Base-by-base conservation (phyloP, 345 rosid genomes). In the Pugionium cornutum region DNA sequence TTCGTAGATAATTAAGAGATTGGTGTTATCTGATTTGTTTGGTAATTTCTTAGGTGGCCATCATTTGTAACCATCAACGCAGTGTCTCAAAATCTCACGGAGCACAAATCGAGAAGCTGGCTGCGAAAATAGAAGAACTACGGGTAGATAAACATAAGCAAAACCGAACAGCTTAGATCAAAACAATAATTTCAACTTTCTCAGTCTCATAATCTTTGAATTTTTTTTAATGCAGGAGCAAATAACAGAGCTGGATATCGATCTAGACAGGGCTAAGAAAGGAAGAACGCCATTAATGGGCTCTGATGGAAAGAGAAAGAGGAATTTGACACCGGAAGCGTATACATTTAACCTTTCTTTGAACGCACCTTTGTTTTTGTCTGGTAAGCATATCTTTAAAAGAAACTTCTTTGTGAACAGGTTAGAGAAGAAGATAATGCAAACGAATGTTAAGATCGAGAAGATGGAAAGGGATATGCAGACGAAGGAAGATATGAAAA, bases 41-140 rank as follows among this genome's bases (percentile, higher is more conserved):
- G 45, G 18, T 18, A 18, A 18, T 18, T 18, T 18, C 18, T 42
- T 42, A 42, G 98, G 98, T 92, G 28, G 98, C 98, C 27, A 89
- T 89, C 56, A 89, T 92, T 58, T 92, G 98, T 84, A 92, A 92
- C 72, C 98, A 92, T 72, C 98, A 92, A 60, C 90, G 96, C 33
- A 85, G 77, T 67, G 76, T 86, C 43, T 81, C 97, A 5, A 89
- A 88, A 76, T 70, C 89, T 50, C 97, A 92, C 67, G 75, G 63
- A 26, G 83, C 74, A 42, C 67, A 60, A 60, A 32, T 69, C 33
- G 9, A 44, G 31, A 60, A 7, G 18, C 5, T 69, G 67, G 36
- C 58, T 60, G 40, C 9, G 0, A 69, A 43, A 42, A 42, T 60
- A 33, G 7, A 69, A 42, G 46, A 69, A 43, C 39, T 69, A 10